Evolutionary conservation across 2,329 filamentous ascomycete genomes (phyloP).

Genomic region (Phoma sp.): DNA sequence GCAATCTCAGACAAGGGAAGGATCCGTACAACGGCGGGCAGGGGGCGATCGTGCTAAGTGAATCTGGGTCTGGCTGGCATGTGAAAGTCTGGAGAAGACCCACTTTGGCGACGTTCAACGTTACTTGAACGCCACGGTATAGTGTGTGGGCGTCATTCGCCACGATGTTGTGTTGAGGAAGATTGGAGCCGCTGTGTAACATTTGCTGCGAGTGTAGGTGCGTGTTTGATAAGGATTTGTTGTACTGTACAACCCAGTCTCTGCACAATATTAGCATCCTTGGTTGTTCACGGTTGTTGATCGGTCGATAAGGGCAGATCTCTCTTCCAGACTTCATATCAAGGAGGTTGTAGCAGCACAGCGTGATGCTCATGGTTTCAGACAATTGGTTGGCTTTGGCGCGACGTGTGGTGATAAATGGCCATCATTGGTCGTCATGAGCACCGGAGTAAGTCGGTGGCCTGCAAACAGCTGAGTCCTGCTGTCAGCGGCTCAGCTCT

Average conservation of each 20-base stretch:
- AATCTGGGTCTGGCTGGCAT: conserved; percentile 23
- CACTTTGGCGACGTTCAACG: conserved; percentile 13
- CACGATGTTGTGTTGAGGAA: no score
- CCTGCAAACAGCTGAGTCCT: conserved; percentile 7
- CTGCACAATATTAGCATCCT: no score
- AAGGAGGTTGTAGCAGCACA: not conserved
- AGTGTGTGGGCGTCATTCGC: no score
- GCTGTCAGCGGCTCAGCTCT: conserved; percentile 5
- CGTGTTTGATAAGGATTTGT: not conserved
- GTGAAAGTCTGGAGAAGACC: conserved; percentile 33
- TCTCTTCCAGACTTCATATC: not conserved
- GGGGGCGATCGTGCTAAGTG: conserved; percentile 25
- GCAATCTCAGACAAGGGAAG: conserved; percentile 13
- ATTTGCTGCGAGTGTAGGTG: not conserved
- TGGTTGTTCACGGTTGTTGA: no score
- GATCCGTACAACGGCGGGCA: conserved; percentile 18
- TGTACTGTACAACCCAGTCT: not conserved
- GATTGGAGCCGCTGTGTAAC: no score
- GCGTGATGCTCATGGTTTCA: not conserved
- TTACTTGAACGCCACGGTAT: no score
- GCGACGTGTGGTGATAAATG: not conserved
- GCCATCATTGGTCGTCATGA: conserved; percentile 2
- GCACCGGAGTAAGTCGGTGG: not conserved
- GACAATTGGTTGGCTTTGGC: not conserved
- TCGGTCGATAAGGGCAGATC: not conserved